Base-by-base conservation (phyloP, 805 yeast species). In the Cephaloascus fragrans region DNA sequence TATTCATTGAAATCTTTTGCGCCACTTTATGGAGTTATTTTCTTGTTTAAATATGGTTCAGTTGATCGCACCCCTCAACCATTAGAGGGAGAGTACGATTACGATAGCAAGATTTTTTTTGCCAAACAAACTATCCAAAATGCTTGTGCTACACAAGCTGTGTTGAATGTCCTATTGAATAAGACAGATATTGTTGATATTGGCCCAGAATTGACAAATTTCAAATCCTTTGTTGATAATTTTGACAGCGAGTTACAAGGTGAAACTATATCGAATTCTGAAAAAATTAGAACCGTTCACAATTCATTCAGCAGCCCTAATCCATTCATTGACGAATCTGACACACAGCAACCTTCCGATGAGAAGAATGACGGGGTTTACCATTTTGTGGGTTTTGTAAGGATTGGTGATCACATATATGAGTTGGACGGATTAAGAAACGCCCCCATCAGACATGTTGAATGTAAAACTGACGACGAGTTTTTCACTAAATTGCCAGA, bases 71-170 rank as follows among this genome's bases (percentile, higher is more conserved):
- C 47, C 4, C 37, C 54, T 6, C 45, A 42, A 31, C 77, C 77
- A 2, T 41, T 64, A 12, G 64, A 60, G 39, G 81, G 81, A 3
- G 50, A 45, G 4, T 73, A 65, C 44, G 73, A 69, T 40, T 37
- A 28, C 2, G 49, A 55, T 4, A 61, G 55, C 42, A 55, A 53
- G 9, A 62, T 80, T 2, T 78, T 75, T 51, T 80, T 80, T 51
- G 83, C 84, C 4, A 66, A 66, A 36, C 86, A 80, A 50, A 72
- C 72, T 19, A 75, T 78, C 39, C 77, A 75, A 47, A 78, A 80
- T 48, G 84, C 86, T 3, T 80, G 86, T 55, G 86, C 81, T n/a
- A 80, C 86, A 1, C 83, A 75, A 48, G 86, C 85, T 1, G 79
- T 80, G 18, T 59, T 80, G 41, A 75, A 77, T 40, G 58, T 77